A percentile compares a stretch with the other conserved stretches of the same genome.
phyloP scores from a whole-genome alignment of 345 rosid genomes.

The Populus nigra region DNA sequence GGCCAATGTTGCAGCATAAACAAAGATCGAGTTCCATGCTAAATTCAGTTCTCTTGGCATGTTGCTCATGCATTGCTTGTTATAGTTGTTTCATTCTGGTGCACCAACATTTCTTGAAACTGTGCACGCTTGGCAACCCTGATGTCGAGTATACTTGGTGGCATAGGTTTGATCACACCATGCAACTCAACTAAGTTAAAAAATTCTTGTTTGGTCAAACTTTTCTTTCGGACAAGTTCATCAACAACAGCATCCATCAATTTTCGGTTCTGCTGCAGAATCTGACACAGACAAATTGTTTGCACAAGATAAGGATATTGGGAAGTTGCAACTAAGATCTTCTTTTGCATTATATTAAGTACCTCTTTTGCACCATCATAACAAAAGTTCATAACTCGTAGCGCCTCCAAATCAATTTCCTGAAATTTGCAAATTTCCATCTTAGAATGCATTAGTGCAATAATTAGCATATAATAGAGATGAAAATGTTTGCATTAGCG shows the following conservation, averaged over 20 bases:
- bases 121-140: constrained; percentile 56
- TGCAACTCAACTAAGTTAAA: constrained; percentile 59
- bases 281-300: constrained; percentile 35
- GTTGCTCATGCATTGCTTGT: constrained; percentile 7
- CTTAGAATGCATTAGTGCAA: not conserved
- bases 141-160: constrained; percentile 64
- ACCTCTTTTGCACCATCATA: constrained; percentile 87
- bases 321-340: not conserved
- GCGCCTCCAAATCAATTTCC: constrained; percentile 84
- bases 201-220: constrained; percentile 73
- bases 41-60: not conserved
- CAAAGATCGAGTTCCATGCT: not conserved
- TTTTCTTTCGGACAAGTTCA: constrained; percentile 67
- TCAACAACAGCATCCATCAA: constrained; percentile 72
- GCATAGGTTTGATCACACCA: constrained; percentile 54
- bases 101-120: constrained; percentile 49
- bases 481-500: not conserved
- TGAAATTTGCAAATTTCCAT: constrained; percentile 30
- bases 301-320: not conserved
- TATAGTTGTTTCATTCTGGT: constrained; percentile 24
- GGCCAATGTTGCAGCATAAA: too few species aligned
- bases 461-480: not conserved
- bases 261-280: constrained; percentile 49
- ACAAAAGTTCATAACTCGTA: constrained; percentile 58
- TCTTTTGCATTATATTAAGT: not conserved